Evolutionary conservation across 768 basidiomycete species (phyloP).

Genomic region (Leccinum rimulosum): DNA sequence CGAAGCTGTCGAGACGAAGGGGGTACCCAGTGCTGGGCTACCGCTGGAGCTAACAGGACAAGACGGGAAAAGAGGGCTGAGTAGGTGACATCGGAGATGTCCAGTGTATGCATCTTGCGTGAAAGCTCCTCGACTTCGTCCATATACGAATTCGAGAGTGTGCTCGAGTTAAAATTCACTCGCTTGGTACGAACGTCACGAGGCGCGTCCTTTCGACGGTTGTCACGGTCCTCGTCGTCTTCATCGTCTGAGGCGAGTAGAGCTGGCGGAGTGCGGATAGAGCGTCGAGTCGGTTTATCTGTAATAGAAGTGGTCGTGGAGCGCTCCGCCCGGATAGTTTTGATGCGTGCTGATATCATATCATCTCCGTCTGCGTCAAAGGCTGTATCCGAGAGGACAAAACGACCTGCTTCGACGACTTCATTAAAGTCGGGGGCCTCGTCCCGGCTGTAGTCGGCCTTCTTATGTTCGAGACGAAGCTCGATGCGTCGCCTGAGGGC

Average conservation of each 20-base stretch:
- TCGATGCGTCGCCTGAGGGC: not conserved
- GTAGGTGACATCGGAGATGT: not conserved
- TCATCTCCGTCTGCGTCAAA: not conserved
- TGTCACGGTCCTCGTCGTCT: not conserved
- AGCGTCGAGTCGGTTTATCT: not conserved
- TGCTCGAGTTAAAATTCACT: not conserved
- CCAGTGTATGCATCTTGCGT: not conserved
- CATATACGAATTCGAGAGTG: not conserved
- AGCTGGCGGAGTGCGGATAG: not conserved
- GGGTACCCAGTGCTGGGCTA: not conserved
- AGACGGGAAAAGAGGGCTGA: not conserved
- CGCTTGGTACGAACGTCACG: not conserved
- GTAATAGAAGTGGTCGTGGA: not conserved
- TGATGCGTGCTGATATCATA: not conserved
- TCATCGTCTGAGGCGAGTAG: not conserved
- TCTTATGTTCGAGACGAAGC: not conserved
- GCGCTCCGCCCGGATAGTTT: not conserved
- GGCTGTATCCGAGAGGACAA: not conserved
- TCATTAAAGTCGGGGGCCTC: not conserved
- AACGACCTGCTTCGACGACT: not conserved
- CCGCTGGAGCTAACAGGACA: not conserved
- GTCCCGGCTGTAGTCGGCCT: not conserved
- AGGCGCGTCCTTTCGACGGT: not conserved
- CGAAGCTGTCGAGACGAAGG: not conserved
- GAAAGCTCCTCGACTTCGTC: not conserved